Conservation (phyloP, 2,329 filamentous ascomycete species). For the Epichloe bromicola region DNA sequence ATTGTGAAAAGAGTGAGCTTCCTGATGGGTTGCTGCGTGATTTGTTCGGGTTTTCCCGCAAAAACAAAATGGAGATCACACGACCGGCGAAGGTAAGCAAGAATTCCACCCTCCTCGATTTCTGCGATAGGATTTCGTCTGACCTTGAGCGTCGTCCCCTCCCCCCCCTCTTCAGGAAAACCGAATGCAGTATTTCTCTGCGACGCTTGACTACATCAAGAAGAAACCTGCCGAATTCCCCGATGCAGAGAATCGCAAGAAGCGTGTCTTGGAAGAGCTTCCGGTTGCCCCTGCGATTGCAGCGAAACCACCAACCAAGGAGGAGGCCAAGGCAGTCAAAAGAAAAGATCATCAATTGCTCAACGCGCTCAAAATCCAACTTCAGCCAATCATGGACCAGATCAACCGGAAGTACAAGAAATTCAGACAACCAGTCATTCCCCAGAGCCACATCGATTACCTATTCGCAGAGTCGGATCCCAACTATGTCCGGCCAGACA, state of each 20-base stretch:
- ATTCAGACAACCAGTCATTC: constrained; percentile 70
- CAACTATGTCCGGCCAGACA: constrained; percentile 46
- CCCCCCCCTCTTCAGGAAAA: constrained; percentile 25
- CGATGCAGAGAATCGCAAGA: constrained; percentile 74
- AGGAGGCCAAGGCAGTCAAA: constrained; percentile 67
- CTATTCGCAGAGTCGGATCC: constrained; percentile 76
- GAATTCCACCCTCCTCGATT: neutral
- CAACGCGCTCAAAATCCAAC: constrained; percentile 74
- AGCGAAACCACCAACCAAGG: constrained; percentile 56
- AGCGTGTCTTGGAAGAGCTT: constrained; percentile 65
- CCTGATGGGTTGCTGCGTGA: constrained; percentile 54
- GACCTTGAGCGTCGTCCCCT: too few relatives aligned
- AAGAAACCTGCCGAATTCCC: constrained; percentile 79
- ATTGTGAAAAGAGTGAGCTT: constrained; percentile 50
- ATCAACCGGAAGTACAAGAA: constrained; percentile 83
- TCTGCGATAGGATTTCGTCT: too few relatives aligned
- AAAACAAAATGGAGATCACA: constrained; percentile 59
- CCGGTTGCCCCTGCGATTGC: constrained; percentile 61
- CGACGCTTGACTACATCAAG: constrained; percentile 61
- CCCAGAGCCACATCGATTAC: constrained; percentile 62
- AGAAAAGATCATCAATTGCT: constrained; percentile 72
- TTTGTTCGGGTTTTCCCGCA: constrained; percentile 74
- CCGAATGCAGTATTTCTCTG: constrained; percentile 69
- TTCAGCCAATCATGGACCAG: constrained; percentile 95
- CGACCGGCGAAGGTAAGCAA: constrained; percentile 48